These are phyloP conservation scores for Colletotrichum ledebouriae DNA, from an alignment of 2,329 filamentous ascomycete genomes.

Conservation along the genomic window DNA sequence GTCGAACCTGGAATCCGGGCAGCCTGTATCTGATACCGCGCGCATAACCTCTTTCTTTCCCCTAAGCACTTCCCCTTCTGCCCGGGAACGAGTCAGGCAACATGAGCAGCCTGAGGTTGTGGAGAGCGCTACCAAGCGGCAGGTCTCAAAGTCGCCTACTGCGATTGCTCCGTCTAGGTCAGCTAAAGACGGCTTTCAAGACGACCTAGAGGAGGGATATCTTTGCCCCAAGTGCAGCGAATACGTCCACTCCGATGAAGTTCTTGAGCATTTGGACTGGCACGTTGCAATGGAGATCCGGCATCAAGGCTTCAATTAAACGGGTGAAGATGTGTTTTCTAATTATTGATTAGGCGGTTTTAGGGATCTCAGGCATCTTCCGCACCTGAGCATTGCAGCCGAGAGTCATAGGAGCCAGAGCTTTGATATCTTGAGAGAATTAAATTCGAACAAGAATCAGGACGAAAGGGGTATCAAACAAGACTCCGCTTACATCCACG, in stretches of 20 bases:
- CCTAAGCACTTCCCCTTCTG: not conserved
- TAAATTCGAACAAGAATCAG: not conserved
- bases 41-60: constrained; percentile 5
- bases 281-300: constrained; percentile 1
- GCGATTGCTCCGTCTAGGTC: no score
- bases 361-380: no score
- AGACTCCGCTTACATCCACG: constrained; percentile 25
- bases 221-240: not conserved
- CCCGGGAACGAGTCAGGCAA: not conserved
- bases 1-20: not conserved
- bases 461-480: constrained; percentile 15
- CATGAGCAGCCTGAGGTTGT: not conserved
- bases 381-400: no score
- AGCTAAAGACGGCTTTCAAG: not conserved
- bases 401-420: no score
- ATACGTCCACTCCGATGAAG: not conserved
- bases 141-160: not conserved
- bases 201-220: not conserved
- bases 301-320: not conserved
- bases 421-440: not conserved
- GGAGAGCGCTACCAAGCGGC: not conserved
- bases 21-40: not conserved
- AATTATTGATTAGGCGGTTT: no score
- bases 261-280: not conserved
- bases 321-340: no score